phyloP scores from a whole-genome alignment of 2,329 filamentous ascomycete genomes.

The Rhynchosporium graminicola region DNA sequence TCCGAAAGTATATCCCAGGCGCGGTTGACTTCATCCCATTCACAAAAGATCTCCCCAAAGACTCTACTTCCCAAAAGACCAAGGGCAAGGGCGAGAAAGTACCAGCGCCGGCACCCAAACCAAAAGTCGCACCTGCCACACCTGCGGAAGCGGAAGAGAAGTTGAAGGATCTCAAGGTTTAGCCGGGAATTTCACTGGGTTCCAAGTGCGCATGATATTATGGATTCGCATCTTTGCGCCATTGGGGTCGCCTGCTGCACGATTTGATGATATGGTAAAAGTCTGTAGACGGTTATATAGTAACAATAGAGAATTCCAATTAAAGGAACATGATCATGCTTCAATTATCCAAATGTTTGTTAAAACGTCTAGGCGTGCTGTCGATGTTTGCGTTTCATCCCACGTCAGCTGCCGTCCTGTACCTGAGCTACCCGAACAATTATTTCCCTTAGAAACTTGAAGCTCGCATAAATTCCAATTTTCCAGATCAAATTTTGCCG shows the following conservation, averaged over 20 bases:
- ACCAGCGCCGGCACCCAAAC: conserved; percentile 30
- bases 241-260: neutral
- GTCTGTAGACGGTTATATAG: conserved; percentile 12
- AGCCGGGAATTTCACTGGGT: conserved; percentile 4
- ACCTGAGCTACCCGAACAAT: conserved; percentile 14
- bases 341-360: neutral
- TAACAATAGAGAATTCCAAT: conserved; percentile 8
- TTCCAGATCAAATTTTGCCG: neutral
- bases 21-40: conserved; percentile 88
- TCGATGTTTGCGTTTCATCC: conserved; percentile 2
- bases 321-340: neutral
- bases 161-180: conserved; percentile 41
- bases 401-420: conserved; percentile 15
- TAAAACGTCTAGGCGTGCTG: neutral
- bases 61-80: conserved; percentile 62
- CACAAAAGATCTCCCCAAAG: conserved; percentile 80
- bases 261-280: conserved; percentile 18
- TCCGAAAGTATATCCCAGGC: conserved; percentile 88
- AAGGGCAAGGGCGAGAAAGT: conserved; percentile 41
- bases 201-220: neutral
- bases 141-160: conserved; percentile 40
- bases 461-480: neutral
- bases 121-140: conserved; percentile 33
- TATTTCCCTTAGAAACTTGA: neutral
- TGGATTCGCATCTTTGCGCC: neutral